A percentile compares a stretch with the other conserved stretches of the same genome.
phyloP scores from a whole-genome alignment of 495 filamentous ascomycete genomes.

The Venustampulla echinocandica region DNA sequence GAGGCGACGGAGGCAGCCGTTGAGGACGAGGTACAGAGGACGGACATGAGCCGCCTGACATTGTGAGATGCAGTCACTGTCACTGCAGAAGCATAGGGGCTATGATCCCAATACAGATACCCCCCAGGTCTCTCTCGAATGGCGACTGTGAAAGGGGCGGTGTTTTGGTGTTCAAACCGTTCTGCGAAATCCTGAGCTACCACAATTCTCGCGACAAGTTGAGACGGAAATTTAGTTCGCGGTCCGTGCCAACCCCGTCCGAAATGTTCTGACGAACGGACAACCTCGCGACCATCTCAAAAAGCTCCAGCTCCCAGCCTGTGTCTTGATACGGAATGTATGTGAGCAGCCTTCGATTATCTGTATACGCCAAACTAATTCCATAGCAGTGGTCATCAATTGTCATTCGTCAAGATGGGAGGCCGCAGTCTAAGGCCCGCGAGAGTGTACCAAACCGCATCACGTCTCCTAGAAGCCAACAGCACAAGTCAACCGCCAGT shows the following conservation, averaged over 20 bases:
- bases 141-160: too few relatives aligned
- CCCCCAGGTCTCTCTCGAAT: not conserved
- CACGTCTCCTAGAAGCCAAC: slow-evolving; percentile 40
- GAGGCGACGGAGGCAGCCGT: slow-evolving; percentile 40
- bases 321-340: not conserved
- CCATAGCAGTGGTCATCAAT: not conserved
- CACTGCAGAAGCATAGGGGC: slow-evolving; percentile 13
- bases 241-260: not conserved
- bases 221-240: too few relatives aligned
- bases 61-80: slow-evolving; percentile 40
- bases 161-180: too few relatives aligned
- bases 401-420: slow-evolving; percentile 42
- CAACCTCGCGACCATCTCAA: not conserved
- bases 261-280: not conserved
- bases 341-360: not conserved
- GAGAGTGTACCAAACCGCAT: slow-evolving; percentile 60
- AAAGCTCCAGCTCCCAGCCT: not conserved
- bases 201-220: too few relatives aligned
- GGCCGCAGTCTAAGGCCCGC: slow-evolving; percentile 65
- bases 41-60: slow-evolving; percentile 59
- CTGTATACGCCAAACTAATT: not conserved
- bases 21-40: slow-evolving; percentile 44
- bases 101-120: not conserved
- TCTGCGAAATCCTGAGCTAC: too few relatives aligned
- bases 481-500: slow-evolving; percentile 42